Evolutionary conservation across 257 asterid species (phyloP).

Genomic region (Ocimum tenuiflorum): DNA sequence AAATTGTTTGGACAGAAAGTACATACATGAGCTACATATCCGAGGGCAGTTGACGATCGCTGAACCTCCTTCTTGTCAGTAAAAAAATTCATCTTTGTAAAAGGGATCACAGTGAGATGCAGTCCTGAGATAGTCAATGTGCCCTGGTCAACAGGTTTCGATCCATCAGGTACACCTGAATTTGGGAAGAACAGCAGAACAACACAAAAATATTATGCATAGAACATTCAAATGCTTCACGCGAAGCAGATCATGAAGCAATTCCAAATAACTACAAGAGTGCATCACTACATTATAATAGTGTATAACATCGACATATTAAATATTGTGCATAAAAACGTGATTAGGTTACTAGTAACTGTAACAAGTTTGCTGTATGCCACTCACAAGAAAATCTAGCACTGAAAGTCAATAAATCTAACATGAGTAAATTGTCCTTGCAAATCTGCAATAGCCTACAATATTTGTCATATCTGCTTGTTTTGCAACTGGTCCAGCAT

Average conservation of each 20-base stretch:
- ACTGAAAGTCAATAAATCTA: constrained; percentile 1
- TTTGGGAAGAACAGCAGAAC: constrained; percentile 13
- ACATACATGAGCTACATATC: constrained; percentile 90
- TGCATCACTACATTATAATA: constrained; percentile 1
- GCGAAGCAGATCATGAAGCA: constrained; percentile 8
- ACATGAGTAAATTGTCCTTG: background rate
- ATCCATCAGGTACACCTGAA: constrained; percentile 61
- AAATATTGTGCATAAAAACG: background rate
- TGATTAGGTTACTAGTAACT: background rate
- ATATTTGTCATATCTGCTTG: background rate
- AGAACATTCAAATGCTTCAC: background rate
- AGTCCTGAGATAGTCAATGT: constrained; percentile 83
- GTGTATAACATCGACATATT: background rate
- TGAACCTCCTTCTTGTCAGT: constrained; percentile 96
- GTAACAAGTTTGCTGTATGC: background rate
- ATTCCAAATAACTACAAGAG: background rate
- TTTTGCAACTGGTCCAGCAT: background rate
- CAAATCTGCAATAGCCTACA: background rate
- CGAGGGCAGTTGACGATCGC: constrained; percentile 93
- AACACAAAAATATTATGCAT: constrained; percentile 9
- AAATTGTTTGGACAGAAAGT: constrained; percentile 25
- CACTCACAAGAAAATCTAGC: background rate
- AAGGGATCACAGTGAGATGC: constrained; percentile 74
- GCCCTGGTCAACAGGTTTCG: constrained; percentile 65
- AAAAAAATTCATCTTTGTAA: constrained; percentile 90